Conservation (phyloP, 768 basidiomycete genomes). For the Hygrocybe punicea region DNA sequence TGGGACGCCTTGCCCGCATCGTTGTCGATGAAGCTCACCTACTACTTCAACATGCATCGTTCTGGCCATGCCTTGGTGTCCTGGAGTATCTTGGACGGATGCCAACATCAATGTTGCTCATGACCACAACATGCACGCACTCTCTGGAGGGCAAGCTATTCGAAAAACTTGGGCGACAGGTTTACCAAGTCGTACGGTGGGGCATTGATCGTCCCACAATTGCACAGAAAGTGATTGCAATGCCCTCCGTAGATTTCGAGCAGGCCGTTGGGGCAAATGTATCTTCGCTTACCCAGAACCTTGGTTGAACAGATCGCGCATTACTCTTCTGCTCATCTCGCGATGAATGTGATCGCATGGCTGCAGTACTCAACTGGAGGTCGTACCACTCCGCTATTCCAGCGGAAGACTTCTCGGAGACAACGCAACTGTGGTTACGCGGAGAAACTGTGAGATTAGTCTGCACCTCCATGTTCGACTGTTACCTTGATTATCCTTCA, state of each 20-base stretch:
- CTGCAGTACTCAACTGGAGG: neutral
- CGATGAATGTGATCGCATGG: conserved; percentile 6
- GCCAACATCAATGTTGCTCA: neutral
- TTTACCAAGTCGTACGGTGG: neutral
- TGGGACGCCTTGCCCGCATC: neutral
- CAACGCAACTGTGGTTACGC: neutral
- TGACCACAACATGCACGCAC: neutral
- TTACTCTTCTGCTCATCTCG: conserved; percentile 1
- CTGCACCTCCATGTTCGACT: conserved; percentile 4
- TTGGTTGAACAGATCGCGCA: neutral
- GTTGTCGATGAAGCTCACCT: conserved; percentile 7
- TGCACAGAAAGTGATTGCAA: neutral
- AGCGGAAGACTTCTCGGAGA: neutral
- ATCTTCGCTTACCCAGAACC: neutral
- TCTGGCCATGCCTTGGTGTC: neutral
- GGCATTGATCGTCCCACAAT: conserved; percentile 2
- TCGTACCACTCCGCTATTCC: conserved; percentile 4
- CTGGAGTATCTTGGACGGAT: conserved; percentile 1
- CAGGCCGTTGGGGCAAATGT: neutral
- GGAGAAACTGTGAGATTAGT: neutral
- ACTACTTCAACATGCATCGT: neutral
- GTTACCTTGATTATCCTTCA: conserved; percentile 1
- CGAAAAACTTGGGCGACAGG: conserved; percentile 1
- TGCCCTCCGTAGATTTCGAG: neutral
- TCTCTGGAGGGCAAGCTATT: neutral